phyloP scores from a whole-genome alignment of 2,329 filamentous ascomycete genomes.

The Malbranchea zuffiana region DNA sequence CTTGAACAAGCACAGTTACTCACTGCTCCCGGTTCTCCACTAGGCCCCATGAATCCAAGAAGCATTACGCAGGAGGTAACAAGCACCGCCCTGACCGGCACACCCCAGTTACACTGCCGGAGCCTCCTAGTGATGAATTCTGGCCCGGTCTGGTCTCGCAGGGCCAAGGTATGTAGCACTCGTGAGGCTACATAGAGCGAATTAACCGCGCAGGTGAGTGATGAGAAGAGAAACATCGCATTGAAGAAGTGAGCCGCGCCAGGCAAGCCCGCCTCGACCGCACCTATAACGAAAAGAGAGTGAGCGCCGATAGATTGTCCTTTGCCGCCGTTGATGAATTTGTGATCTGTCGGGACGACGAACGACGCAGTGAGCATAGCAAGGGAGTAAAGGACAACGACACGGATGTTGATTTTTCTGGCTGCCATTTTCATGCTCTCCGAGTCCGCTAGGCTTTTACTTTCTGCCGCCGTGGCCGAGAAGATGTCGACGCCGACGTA shows the following conservation, averaged over 20 bases:
- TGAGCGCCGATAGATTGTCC: constrained; percentile 27
- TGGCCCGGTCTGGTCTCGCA: constrained; percentile 28
- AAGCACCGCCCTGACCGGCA: constrained; percentile 31
- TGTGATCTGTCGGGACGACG: constrained; percentile 34
- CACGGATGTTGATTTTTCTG: constrained; percentile 34
- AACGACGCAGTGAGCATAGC: constrained; percentile 34
- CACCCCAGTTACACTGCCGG: constrained; percentile 28
- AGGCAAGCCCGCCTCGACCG: constrained; percentile 30
- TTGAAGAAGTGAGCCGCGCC: constrained; percentile 35
- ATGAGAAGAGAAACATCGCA: constrained; percentile 37
- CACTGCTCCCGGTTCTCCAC: constrained; percentile 26
- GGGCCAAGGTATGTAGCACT: constrained; percentile 35
- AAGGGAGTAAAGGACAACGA: constrained; percentile 35
- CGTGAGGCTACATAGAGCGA: constrained; percentile 35
- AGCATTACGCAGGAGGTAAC: constrained; percentile 29
- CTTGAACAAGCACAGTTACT: constrained; percentile 11
- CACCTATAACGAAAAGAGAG: constrained; percentile 34
- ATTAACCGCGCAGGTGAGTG: constrained; percentile 33
- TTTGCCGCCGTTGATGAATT: constrained; percentile 30
- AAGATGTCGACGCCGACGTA: constrained; percentile 36
- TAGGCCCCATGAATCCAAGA: constrained; percentile 32
- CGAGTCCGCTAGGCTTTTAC: constrained; percentile 30
- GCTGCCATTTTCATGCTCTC: constrained; percentile 38
- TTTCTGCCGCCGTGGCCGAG: constrained; percentile 36
- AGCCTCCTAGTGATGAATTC: constrained; percentile 33